Evolutionary conservation across 2,329 filamentous ascomycete genomes (phyloP).

Genomic region (Monosporascus sp.): DNA sequence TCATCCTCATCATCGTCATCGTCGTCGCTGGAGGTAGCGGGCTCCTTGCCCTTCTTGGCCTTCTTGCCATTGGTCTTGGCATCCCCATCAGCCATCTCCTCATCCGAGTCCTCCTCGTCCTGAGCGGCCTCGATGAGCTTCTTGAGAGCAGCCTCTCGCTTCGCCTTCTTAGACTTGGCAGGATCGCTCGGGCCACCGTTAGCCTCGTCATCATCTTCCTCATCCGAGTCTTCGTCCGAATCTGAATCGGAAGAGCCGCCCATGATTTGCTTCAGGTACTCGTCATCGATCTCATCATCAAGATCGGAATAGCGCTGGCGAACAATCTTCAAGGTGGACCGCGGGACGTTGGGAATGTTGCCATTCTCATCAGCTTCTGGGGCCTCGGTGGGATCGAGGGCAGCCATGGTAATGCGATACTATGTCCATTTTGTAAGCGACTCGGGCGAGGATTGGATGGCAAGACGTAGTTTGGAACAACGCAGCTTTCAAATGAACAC

Average conservation of each 20-base stretch:
- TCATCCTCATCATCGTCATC: constrained; percentile 55
- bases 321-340: constrained; percentile 87
- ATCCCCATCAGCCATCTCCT: constrained; percentile 63
- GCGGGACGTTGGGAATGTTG: constrained; percentile 57
- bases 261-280: constrained; percentile 54
- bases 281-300: constrained; percentile 61
- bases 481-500: not conserved
- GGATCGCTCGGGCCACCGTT: constrained; percentile 92
- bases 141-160: constrained; percentile 69
- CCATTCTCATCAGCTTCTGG: constrained; percentile 59
- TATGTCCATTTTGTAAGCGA: constrained; percentile 29
- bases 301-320: constrained; percentile 60
- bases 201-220: constrained; percentile 60
- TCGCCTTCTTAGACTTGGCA: constrained; percentile 80
- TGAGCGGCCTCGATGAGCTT: constrained; percentile 68
- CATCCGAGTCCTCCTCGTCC: constrained; percentile 53
- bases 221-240: constrained; percentile 46
- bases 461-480: not conserved
- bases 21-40: constrained; percentile 42
- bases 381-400: constrained; percentile 81
- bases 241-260: constrained; percentile 42
- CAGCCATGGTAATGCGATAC: constrained; percentile 99
- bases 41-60: constrained; percentile 65
- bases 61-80: constrained; percentile 57
- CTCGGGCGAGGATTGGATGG: not conserved